Percentiles rank a stretch among this genome's conserved stretches.
phyloP scores from a whole-genome alignment of 345 rosid species.

The Camelina hispida region DNA sequence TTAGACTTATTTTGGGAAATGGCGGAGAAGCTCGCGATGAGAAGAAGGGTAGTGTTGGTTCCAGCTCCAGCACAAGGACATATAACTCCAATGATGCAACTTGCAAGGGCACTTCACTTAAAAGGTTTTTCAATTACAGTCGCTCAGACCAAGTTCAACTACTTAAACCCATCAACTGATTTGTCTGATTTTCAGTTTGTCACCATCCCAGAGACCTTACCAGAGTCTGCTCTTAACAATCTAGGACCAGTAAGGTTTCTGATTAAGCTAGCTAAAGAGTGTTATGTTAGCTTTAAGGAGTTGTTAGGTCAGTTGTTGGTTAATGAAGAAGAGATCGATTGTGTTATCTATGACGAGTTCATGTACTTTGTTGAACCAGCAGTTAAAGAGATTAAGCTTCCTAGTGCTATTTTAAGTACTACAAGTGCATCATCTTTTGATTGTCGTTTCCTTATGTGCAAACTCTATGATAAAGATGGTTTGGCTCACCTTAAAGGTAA shows the following conservation, averaged over 20 bases:
- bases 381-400: constrained; percentile 18
- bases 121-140: constrained; percentile 21
- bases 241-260: constrained; percentile 6
- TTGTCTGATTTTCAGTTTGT: constrained; percentile 9
- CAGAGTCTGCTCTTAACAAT: constrained; percentile 5
- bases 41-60: constrained; percentile 36
- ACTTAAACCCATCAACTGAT: constrained; percentile 1
- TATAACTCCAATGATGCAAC: constrained; percentile 64
- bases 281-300: constrained; percentile 6
- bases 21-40: not conserved
- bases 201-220: constrained; percentile 5
- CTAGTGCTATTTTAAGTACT: constrained; percentile 13
- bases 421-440: constrained; percentile 15
- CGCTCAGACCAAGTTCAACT: constrained; percentile 26
- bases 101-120: constrained; percentile 51
- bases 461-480: constrained; percentile 23
- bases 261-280: not conserved
- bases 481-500: constrained; percentile 19
- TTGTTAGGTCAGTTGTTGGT: not conserved
- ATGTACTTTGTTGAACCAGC: constrained; percentile 31
- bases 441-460: constrained; percentile 9
- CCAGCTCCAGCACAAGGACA: constrained; percentile 64
- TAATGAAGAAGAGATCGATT: constrained; percentile 33
- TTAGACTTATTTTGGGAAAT: not conserved
- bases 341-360: constrained; percentile 48